Conservation (phyloP, 257 asterid genomes). For the Nicotiana tomentosiformis region DNA sequence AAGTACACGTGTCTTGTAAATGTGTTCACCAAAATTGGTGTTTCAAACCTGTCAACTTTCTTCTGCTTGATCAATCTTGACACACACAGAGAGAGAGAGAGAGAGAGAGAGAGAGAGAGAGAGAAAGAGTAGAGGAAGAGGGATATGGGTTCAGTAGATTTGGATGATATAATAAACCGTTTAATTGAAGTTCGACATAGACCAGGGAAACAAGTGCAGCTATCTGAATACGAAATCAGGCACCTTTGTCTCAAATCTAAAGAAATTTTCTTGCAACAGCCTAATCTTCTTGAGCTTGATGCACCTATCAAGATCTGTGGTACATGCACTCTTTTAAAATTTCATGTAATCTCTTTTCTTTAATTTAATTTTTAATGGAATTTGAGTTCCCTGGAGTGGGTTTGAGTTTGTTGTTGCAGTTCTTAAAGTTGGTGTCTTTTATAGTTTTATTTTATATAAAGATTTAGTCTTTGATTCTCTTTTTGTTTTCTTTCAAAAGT, state of each 20-base stretch:
- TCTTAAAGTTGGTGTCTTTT: neutral
- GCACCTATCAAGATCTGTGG: slow-evolving; percentile 96
- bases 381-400: neutral
- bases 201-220: slow-evolving; percentile 87
- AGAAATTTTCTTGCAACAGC: slow-evolving; percentile 68
- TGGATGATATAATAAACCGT: slow-evolving; percentile 63
- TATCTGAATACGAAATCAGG: slow-evolving; percentile 77
- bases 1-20: too few species aligned
- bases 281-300: slow-evolving; percentile 90
- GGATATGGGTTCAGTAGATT: slow-evolving; percentile 49
- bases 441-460: neutral
- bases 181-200: slow-evolving; percentile 69
- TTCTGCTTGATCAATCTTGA: neutral
- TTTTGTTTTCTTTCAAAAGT: neutral
- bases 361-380: neutral
- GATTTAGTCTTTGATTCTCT: neutral
- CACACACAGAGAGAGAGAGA: too few species aligned
- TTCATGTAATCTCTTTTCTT: too few species aligned
- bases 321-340: neutral
- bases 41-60: too few species aligned
- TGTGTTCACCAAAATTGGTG: too few species aligned
- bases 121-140: neutral
- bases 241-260: slow-evolving; percentile 65
- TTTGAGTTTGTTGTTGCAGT: neutral
- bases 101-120: too few species aligned